A percentile compares a stretch with the other conserved stretches of the same genome.
Evolutionary conservation across 2,329 filamentous ascomycete genomes (phyloP).

Genomic region (Beauveria brongniartii): DNA sequence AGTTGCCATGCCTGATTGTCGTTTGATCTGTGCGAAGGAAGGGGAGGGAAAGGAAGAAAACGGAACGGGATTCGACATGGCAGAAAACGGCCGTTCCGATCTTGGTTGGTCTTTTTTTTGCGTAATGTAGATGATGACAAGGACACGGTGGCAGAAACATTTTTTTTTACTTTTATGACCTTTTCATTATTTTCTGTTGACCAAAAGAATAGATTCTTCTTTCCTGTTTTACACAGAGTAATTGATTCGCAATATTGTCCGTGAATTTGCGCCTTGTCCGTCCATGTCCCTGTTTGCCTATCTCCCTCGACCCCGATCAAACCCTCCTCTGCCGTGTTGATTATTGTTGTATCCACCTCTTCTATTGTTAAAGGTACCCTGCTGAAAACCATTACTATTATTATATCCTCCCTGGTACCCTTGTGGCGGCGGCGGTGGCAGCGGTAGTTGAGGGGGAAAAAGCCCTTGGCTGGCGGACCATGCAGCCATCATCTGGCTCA

Average conservation of each 20-base stretch:
- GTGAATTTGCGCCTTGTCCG: too few relatives aligned
- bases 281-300: slow-evolving; percentile 2
- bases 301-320: slow-evolving; percentile 24
- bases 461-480: slow-evolving; percentile 1
- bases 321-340: slow-evolving; percentile 21
- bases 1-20: neutral
- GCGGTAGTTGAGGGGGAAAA: slow-evolving; percentile 15
- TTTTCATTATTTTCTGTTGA: neutral
- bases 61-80: neutral
- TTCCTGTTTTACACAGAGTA: neutral
- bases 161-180: neutral
- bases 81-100: neutral
- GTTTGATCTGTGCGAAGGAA: neutral
- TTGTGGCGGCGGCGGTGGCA: neutral
- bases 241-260: too few relatives aligned
- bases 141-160: neutral
- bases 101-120: neutral
- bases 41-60: neutral
- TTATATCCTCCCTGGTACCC: neutral
- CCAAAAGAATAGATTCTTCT: neutral
- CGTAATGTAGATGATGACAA: slow-evolving; percentile 1
- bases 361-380: neutral
- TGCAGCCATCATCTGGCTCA: slow-evolving; percentile 12
- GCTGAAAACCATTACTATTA: neutral
- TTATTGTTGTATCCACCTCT: slow-evolving; percentile 16